These are phyloP conservation scores for Lophium mytilinum DNA, from an alignment of 495 filamentous ascomycete species.

Conservation along the genomic window DNA sequence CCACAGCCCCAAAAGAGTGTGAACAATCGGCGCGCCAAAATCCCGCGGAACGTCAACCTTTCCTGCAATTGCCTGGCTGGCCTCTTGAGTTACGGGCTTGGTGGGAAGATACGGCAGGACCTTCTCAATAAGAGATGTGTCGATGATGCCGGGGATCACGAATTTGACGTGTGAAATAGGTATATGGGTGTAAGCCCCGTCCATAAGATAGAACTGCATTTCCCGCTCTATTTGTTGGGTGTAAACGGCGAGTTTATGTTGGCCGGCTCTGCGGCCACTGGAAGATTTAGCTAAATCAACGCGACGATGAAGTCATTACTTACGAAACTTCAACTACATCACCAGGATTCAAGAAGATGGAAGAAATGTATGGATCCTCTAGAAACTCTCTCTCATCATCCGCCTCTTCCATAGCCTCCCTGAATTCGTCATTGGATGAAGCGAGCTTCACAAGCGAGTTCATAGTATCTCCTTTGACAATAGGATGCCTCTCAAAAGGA, in stretches of 20 bases:
- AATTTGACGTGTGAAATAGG: constrained; percentile 44
- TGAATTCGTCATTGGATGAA: too few relatives aligned
- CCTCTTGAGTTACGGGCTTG: constrained; percentile 31
- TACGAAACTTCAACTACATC: constrained; percentile 65
- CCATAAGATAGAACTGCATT: constrained; percentile 63
- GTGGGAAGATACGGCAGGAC: constrained; percentile 57
- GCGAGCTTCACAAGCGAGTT: constrained; percentile 23
- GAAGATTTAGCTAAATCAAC: not conserved
- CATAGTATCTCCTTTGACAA: not conserved
- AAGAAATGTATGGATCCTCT: constrained; percentile 3
- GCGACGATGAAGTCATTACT: constrained; percentile 5
- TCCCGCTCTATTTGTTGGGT: constrained; percentile 53
- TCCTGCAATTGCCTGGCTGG: constrained; percentile 39
- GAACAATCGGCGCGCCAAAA: constrained; percentile 42
- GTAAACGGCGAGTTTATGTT: constrained; percentile 57
- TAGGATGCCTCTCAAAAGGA: constrained; percentile 10
- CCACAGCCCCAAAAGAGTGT: constrained; percentile 46
- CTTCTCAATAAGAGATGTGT: constrained; percentile 46
- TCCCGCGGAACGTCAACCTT: constrained; percentile 46
- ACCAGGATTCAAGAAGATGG: constrained; percentile 48
- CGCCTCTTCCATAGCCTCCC: not conserved
- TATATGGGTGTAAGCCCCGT: constrained; percentile 65
- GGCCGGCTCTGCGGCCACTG: constrained; percentile 10
- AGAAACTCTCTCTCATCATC: constrained; percentile 2
- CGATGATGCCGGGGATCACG: constrained; percentile 55